Percentiles rank a stretch among this genome's conserved stretches.
Evolutionary conservation across 2,329 filamentous ascomycete genomes (phyloP).

Genomic region (Aureobasidium sp.): DNA sequence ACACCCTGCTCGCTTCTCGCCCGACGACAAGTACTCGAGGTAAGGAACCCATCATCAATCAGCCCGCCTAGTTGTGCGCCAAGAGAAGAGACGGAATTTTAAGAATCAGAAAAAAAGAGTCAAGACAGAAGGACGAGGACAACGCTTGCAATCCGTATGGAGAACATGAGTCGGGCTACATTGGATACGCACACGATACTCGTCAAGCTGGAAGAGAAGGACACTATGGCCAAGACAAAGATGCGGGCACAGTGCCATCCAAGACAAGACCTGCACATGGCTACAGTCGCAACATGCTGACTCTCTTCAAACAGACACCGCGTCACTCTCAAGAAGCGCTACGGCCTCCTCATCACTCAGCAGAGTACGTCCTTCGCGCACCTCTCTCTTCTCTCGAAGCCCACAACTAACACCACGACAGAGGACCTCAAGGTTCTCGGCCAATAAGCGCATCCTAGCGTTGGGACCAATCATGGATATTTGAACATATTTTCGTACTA

Average conservation of each 20-base stretch:
- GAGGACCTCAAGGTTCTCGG: constrained; percentile 18
- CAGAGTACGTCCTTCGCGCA: constrained; percentile 25
- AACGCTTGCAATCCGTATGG: not conserved
- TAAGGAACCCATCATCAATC: constrained; percentile 26
- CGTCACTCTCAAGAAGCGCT: constrained; percentile 90
- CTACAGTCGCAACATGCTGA: not conserved
- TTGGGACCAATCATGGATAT: not conserved
- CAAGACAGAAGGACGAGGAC: not conserved
- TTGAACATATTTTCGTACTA: constrained; percentile 6
- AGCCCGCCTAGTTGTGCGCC: not conserved
- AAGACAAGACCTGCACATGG: not conserved
- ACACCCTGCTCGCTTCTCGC: constrained; percentile 92
- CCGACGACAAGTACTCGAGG: constrained; percentile 96
- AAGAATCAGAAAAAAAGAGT: no score
- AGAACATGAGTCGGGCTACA: not conserved
- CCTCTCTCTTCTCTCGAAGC: not conserved
- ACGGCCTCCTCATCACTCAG: constrained; percentile 80
- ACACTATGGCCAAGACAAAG: no score
- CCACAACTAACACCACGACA: not conserved
- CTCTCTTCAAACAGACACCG: constrained; percentile 58
- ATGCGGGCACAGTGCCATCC: not conserved
- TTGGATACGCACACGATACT: not conserved
- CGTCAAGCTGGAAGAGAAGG: no score
- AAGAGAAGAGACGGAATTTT: not conserved
- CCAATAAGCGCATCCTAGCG: constrained; percentile 5